Base-by-base conservation (phyloP, 2,329 filamentous ascomycete genomes). In the Fusarium pseudonygamai region DNA sequence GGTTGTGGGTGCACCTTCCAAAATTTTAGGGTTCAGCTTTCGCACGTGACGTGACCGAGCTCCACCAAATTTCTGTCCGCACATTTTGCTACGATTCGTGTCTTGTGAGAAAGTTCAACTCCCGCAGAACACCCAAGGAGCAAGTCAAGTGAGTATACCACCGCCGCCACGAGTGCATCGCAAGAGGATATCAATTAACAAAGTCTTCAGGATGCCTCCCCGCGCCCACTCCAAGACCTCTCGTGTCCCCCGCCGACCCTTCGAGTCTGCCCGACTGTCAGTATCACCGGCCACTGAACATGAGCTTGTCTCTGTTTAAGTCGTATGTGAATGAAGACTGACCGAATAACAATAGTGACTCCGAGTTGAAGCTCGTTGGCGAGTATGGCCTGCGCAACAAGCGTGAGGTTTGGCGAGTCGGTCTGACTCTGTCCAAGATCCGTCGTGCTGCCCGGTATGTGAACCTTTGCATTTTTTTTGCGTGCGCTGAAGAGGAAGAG, bases 311-410 rank as follows among this genome's bases (percentile, higher is more conserved):
- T 97, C 93, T 93, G 91, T 92, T 95, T 89, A 98, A 85, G 95
- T 97, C 96, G 93, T 90, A 90, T 91, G 90, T 91, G 88, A 91
- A 85, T 78, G 79, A 85, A 89, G 88, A 93, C 93, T 93, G 91
- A 93, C 89, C 83, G 84, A 82, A 81, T 78, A 79, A 80, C 82
- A 71, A 84, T 89, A 98, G 96, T 90, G 96, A 99, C 90, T 94
- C 95, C 84, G 96, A 99, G 90, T 89, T 99, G 88, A 99, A 99
- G 93, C 93, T 96, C 87, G 96, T 99, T 83, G 96, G 96, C 88
- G 96, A 99, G 90, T 99, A 97, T 91, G 96, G 96, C 89, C 94
- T 99, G 83, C 94, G 95, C 89, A 99, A 99, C 92, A 99, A 99
- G 95, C 96, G 96, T 91, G 96, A 99, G 91, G 96, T 99, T 85